Conservation (phyloP, 164 flowering plant species). For the Annona squamosa region DNA sequence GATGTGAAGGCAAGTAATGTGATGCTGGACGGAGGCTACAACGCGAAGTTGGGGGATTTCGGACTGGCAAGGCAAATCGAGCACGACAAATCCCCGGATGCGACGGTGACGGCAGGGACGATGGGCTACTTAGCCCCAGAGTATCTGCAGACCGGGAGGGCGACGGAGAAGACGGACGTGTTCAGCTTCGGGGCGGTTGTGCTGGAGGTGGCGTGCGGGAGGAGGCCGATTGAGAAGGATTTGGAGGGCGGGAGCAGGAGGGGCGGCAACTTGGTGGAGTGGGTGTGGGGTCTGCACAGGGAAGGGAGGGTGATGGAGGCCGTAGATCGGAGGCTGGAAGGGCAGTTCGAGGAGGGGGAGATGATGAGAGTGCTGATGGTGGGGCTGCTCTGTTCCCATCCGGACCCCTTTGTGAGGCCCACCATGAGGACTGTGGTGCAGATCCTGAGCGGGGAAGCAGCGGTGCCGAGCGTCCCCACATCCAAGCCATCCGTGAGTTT, state of each 20-base stretch:
- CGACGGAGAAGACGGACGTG: constrained; percentile 84
- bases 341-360: constrained; percentile 56
- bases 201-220: constrained; percentile 74
- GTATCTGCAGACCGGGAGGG: constrained; percentile 68
- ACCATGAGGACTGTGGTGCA: constrained; percentile 79
- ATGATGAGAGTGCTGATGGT: constrained; percentile 59
- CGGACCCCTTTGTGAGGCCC: constrained; percentile 72
- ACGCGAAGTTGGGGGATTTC: constrained; percentile 79
- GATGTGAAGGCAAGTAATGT: constrained; percentile 85
- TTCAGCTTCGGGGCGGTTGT: constrained; percentile 90
- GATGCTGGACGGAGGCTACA: constrained; percentile 81
- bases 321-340: constrained; percentile 47
- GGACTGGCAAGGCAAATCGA: constrained; percentile 73
- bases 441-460: constrained; percentile 68
- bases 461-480: constrained; percentile 59
- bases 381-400: constrained; percentile 75
- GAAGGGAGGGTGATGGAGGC: constrained; percentile 52
- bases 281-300: constrained; percentile 80
- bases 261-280: constrained; percentile 64
- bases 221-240: constrained; percentile 74
- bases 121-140: constrained; percentile 99
- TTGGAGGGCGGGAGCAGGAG: constrained; percentile 18
- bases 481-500: constrained; percentile 61
- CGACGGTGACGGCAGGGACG: constrained; percentile 84
- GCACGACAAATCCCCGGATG: constrained; percentile 80